phyloP scores from a whole-genome alignment of 441 rosid species.

The Pelargonium cotyledonis region DNA sequence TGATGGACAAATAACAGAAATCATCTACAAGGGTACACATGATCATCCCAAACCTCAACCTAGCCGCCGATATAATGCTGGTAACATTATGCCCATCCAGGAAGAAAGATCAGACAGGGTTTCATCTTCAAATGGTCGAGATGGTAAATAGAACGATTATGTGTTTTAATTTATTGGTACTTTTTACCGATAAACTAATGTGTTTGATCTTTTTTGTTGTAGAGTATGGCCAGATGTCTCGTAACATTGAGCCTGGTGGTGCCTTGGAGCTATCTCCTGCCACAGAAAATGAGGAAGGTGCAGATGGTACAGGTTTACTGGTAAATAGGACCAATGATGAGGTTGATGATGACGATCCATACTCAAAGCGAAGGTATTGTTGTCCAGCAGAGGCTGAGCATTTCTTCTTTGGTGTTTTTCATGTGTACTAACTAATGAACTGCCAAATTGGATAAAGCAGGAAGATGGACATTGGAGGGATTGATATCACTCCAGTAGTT shows the following conservation, averaged over 20 bases:
- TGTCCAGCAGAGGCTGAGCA: conserved; percentile 10
- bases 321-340: conserved; percentile 33
- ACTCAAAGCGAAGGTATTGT: conserved; percentile 67
- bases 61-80: conserved; percentile 59
- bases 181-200: conserved; percentile 12
- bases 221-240: conserved; percentile 53
- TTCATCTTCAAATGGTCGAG: conserved; percentile 40
- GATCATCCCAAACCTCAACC: conserved; percentile 97
- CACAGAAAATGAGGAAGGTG: conserved; percentile 46
- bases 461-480: conserved; percentile 62
- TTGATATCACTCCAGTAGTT: conserved; percentile 69
- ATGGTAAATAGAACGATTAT: conserved; percentile 42
- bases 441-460: conserved; percentile 35
- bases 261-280: conserved; percentile 47
- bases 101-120: conserved; percentile 62
- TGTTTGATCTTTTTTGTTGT: conserved; percentile 18
- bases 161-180: neutral
- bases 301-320: conserved; percentile 32
- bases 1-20: conserved; percentile 84
- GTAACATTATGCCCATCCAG: conserved; percentile 48
- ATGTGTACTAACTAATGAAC: conserved; percentile 18
- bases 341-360: conserved; percentile 64
- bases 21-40: conserved; percentile 86
- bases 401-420: conserved; percentile 8
- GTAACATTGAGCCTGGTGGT: conserved; percentile 41